A percentile compares a stretch with the other conserved stretches of the same genome.
phyloP scores from a whole-genome alignment of 2,329 filamentous ascomycete species.

The Diaporthe humulicola region DNA sequence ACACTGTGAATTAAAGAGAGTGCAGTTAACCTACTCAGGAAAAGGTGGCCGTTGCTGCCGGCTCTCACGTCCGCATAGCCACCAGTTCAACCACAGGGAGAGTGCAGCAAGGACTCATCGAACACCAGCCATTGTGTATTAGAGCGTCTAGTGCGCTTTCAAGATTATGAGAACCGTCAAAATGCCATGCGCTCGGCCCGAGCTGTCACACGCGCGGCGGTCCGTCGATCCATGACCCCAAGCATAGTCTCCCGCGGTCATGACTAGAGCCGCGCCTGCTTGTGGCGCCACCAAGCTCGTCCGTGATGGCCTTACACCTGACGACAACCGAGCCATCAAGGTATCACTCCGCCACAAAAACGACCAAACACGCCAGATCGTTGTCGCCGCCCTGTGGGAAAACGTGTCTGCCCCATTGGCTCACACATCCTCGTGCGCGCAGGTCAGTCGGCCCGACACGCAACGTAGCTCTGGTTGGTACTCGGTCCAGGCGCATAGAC shows the following conservation, averaged over 20 bases:
- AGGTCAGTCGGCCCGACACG: background rate
- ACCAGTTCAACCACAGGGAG: background rate
- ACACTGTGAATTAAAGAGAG: background rate
- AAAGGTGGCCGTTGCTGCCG: background rate
- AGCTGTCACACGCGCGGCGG: background rate
- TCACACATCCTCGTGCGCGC: background rate
- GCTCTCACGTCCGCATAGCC: background rate
- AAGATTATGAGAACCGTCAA: conserved; percentile 7
- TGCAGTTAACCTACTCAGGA: background rate
- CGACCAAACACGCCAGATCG: background rate
- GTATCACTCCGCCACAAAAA: background rate
- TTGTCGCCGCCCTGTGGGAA: background rate
- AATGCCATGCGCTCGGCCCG: background rate
- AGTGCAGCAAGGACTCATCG: no score
- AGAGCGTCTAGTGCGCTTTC: conserved; percentile 17
- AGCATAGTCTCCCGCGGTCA: background rate
- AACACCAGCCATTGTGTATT: background rate
- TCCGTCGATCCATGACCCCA: background rate
- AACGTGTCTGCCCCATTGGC: background rate
- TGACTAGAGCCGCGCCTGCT: background rate
- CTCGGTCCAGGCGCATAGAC: background rate
- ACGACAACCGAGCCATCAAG: conserved; percentile 8
- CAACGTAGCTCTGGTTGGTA: background rate
- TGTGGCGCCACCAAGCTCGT: conserved; percentile 3
- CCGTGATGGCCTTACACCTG: conserved; percentile 20